Evolutionary conservation across 2,329 filamentous ascomycete genomes (phyloP).

Genomic region (Colletotrichum sp.): DNA sequence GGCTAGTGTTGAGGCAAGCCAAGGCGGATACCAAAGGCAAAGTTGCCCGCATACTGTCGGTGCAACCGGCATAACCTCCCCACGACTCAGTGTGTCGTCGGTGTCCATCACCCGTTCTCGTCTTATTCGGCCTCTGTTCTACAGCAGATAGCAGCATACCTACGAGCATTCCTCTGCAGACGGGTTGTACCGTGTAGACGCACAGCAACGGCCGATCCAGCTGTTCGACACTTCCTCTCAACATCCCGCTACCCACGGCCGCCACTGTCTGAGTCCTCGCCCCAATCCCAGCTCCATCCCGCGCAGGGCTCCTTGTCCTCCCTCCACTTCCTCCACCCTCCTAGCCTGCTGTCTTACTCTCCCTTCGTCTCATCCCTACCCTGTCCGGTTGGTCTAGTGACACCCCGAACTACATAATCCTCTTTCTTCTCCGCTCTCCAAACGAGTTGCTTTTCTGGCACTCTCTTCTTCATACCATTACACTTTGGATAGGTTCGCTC

Average conservation of each 20-base stretch:
- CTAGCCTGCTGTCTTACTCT: conserved; percentile 15
- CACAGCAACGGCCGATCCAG: neutral
- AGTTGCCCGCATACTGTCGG: conserved; percentile 8
- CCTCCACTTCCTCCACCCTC: conserved; percentile 1
- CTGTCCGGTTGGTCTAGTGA: neutral
- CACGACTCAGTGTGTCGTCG: neutral
- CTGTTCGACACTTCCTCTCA: neutral
- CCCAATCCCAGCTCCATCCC: conserved; percentile 12
- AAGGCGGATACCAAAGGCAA: conserved; percentile 11
- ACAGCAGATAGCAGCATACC: neutral
- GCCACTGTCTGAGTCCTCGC: neutral
- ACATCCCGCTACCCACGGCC: neutral
- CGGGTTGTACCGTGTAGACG: neutral
- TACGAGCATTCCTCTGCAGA: neutral
- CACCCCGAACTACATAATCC: conserved; percentile 14
- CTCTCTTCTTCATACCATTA: neutral
- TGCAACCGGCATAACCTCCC: neutral
- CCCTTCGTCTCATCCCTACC: neutral
- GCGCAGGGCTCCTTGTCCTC: neutral
- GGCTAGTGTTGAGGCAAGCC: conserved; percentile 11
- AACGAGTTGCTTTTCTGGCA: neutral
- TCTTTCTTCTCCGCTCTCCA: conserved; percentile 6
- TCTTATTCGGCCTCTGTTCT: neutral
- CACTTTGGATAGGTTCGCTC: conserved; percentile 15
- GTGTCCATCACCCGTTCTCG: neutral